Base-by-base conservation (phyloP, 345 rosid species). In the Bruguiera sexangula region DNA sequence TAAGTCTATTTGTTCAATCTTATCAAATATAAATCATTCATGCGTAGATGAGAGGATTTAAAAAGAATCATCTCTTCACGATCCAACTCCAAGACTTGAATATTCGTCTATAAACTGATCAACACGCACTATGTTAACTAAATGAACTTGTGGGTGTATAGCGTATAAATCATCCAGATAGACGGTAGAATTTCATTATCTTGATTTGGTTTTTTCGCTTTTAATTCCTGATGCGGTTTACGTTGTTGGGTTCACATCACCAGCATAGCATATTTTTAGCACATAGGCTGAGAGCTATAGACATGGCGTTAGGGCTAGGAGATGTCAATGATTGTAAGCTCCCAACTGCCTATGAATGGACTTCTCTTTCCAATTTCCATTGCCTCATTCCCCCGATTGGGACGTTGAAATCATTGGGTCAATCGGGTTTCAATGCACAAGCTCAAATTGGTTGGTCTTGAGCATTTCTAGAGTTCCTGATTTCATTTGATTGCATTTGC, bases 281-380 rank as follows among this genome's bases (percentile, higher is more conserved):
- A 62, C 43, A 56, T 63, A 16, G 55, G 20, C 43, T 19, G 50
- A 43, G 19, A 43, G 50, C 50, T 11, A 39, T n/a, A 66, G 50
- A 68, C 67, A 63, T 30, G 69, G 57, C 67, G 73, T 39, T n/a
- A 32, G 43, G 39, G 20, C 51, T 53, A 73, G 21, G 58, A 67
- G 43, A 52, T 15, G 54, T 71, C 78, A 70, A 39, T 80, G 85
- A 81, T 76, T 70, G 82, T 76, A 74, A 73, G 61, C 20, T 61
- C 56, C 76, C 71, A 80, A 55, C 88, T 69, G 68, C 80, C 70
- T 31, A 46, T 48, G 6, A 66, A 26, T 51, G 60, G 21, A 58
- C 56, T 67, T n/a, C 19, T 37, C 56, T 34, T 31, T 63, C 65
- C 62, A 64, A 62, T 68, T 54, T 69, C 53, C 53, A 22, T 30